Evolutionary conservation across 1,284 basidiomycete genomes (phyloP), one percentile per base, ranked within the genome.

Genomic region (Marasmius fiardii): DNA sequence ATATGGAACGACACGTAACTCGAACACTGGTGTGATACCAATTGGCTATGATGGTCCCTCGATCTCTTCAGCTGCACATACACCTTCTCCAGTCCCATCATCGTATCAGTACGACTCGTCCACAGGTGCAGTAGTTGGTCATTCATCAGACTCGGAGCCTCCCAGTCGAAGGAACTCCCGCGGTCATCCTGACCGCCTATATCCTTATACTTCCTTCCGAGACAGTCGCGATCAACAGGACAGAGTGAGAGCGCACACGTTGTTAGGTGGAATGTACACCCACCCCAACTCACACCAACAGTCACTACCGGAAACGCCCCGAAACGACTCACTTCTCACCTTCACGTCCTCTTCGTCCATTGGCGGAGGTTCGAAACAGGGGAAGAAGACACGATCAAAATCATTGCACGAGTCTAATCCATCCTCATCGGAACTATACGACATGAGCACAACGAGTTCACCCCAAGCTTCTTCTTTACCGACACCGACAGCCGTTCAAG

Each of bases 51-150:
- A 49, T 26, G 26, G 26, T 4, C 39, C 39, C 16, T 16, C 39
- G 11, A 41, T 41, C 39, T 26, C 51, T 1, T 50, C 47, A 16
- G 12, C 43, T 8, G 43, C 43, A 5, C 34, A 16, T 21, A 26
- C 43, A 4, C 51, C 53, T 37, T 44, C 53, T 18, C 48, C 57
- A 11, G 33, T 55, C 37, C 47, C 47, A 18, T 49, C 47, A 5
- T 49, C 47, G 26, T 14, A 49, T n/a, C 12, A 33, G 8, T 31
- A 49, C 16, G 28, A 33, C 14, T 31, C 26, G n/a, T 49, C 47
- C 4, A 31, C 47, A 2, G 47, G 47, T 31, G 47, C 47, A 23
- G 47, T 49, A 8, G 47, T 26, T 31, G 47, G 47, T 8, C 47
- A 49, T 20, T 49, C 47, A n/a, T 49, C 47, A 16, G 26, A 18